Percentiles rank a stretch among this genome's conserved stretches.
Evolutionary conservation across 345 rosid species (phyloP).

Genomic region (Citrus australasica): DNA sequence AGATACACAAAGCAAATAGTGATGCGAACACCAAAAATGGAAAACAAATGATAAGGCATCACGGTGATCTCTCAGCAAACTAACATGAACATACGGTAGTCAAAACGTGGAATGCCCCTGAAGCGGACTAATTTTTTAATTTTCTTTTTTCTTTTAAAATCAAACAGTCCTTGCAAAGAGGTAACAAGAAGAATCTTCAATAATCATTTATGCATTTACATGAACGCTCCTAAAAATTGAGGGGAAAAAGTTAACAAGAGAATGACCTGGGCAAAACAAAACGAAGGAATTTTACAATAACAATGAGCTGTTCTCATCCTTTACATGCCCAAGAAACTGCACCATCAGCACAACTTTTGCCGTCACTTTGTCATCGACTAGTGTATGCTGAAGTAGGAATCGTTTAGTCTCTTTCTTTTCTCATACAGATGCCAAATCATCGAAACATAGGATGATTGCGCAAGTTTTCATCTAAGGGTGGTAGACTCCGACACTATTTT

Average conservation of each 20-base stretch:
- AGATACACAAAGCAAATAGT: background rate
- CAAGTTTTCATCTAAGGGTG: background rate
- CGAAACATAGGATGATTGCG: constrained; percentile 4
- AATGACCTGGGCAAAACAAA: background rate
- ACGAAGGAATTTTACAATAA: constrained; percentile 27
- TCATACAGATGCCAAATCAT: constrained; percentile 8
- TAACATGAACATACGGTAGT: background rate
- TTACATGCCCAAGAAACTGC: constrained; percentile 12
- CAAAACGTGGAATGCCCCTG: background rate
- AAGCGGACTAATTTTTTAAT: background rate
- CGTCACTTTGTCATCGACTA: constrained; percentile 1
- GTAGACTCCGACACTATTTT: constrained; percentile 2
- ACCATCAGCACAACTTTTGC: constrained; percentile 2
- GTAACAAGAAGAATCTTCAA: constrained; percentile 17
- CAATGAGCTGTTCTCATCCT: constrained; percentile 22
- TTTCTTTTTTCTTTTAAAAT: background rate
- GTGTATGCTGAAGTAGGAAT: background rate
- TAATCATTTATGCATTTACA: constrained; percentile 36
- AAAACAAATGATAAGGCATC: background rate
- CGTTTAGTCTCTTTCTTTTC: constrained; percentile 1
- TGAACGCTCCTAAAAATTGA: constrained; percentile 11
- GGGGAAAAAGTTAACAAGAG: constrained; percentile 12
- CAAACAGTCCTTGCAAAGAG: constrained; percentile 3
- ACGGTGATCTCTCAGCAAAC: background rate
- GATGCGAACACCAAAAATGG: background rate